Evolutionary conservation across 306 rosid genomes (phyloP), one percentile per base, ranked within the genome.

Genomic region (Vigna angularis): DNA sequence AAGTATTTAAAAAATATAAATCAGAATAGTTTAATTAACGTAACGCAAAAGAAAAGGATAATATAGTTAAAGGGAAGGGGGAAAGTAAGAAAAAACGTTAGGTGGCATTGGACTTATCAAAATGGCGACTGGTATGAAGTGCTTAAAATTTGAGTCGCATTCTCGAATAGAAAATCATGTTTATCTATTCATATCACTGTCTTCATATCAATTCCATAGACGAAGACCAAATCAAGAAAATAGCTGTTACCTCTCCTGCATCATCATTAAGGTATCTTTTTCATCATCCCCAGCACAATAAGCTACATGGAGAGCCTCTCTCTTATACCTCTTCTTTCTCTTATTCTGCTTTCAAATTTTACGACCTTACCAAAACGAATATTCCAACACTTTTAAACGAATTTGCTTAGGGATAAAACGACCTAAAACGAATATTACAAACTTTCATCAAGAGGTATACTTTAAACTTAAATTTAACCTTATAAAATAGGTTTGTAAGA

Each of bases 91-190:
- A 36, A 61, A 70, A 17, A 32, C 34, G 82, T 72, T 77, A 72
- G 86, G 83, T 83, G 28, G 79, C 76, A 78, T 48, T 72, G 61
- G 86, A 78, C 79, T 77, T 71, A 82, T 82, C 85, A 82, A 82
- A 82, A 82, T 18, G 74, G 71, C 44, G 75, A 82, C 76, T 28
- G 74, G 57, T 42, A 82, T 82, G 74, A 34, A 70, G 57, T 76
- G 45, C 64, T 76, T 11, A 36, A 63, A 77, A 52, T 53, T 38
- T 63, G 48, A 40, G 78, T 76, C 82, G 59, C 66, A 47, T 70
- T 63, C 45, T 69, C 36, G 48, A 76, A 44, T 52, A 63, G 78
- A 82, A 82, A 63, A 62, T 32, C 22, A 64, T 76, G 79, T 55
- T 55, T 82, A 73, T 76, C 75, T 45, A 72, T 71, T 82, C 79